Base-by-base conservation (phyloP, 345 rosid species). In the Triadica sebifera region DNA sequence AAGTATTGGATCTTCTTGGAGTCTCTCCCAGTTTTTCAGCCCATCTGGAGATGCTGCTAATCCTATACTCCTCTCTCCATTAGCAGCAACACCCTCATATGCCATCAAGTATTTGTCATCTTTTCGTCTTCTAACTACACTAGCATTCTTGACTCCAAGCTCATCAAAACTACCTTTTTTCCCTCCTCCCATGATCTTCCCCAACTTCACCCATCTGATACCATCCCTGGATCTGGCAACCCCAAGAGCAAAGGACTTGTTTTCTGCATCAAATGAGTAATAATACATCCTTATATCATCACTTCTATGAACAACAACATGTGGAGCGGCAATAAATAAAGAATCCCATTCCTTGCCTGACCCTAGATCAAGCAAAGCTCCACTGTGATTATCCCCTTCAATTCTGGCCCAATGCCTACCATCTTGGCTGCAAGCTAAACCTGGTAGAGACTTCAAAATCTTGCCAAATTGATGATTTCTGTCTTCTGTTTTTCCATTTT, bases 351-450 rank as follows among this genome's bases (percentile, higher is more conserved):
- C 93, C 65, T 81, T 66, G 4, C 83, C 88, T n/a, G 82, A 71
- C 52, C 98, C 98, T 25, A 89, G 91, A 79, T 91, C 97, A 34
- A 91, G 86, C 81, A 93, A 72, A 13, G 94, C 93, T 20, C 91
- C 94, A 69, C 93, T 88, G 59, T 90, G 93, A 76, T 90, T 89
- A 65, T 90, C 96, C 57, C 98, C 94, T 85, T 93, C 96, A 71
- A 93, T 90, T 77, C 93, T 90, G 46, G 93, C 97, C 98, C 97
- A 93, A 63, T 91, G 86, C 76, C 89, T 85, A 69, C 93, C 97
- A 76, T 93, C 96, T 73, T 91, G 97, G 74, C 97, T 93, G 49
- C 87, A 89, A 39, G 93, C 96, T 56, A 93, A 77, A 12, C 98
- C 97, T 4, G 93, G 94, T 25, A 86, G 86, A 15, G 94, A 89